phyloP scores from a whole-genome alignment of 805 yeast species.

The Candida bentonensis region DNA sequence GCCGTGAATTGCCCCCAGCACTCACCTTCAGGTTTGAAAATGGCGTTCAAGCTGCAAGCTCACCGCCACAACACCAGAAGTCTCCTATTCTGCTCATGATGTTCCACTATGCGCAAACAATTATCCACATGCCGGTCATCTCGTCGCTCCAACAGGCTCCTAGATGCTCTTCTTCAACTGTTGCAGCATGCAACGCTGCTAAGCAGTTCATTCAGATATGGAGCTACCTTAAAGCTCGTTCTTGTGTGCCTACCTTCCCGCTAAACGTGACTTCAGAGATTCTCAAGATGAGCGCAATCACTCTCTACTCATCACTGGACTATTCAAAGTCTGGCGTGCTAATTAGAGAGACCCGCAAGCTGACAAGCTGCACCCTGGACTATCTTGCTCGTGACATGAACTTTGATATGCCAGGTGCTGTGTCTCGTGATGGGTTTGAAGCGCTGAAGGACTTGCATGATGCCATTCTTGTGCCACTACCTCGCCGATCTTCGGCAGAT shows the following conservation, averaged over 20 bases:
- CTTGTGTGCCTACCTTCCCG: background rate
- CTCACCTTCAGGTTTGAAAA: constrained; percentile 42
- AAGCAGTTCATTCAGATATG: background rate
- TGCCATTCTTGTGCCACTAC: background rate
- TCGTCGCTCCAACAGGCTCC: constrained; percentile 6
- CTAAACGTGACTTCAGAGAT: background rate
- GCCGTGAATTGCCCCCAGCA: constrained; percentile 48
- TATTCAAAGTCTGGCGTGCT: background rate
- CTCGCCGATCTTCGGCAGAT: background rate
- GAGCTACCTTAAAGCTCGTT: background rate
- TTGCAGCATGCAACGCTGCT: constrained; percentile 1
- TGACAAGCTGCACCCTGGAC: background rate
- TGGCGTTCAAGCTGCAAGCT: constrained; percentile 15
- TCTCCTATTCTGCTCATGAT: constrained; percentile 35
- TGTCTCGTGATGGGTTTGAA: background rate
- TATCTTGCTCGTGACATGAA: background rate
- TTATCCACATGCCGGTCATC: constrained; percentile 45
- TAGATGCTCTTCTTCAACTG: background rate
- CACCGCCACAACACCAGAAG: constrained; percentile 16
- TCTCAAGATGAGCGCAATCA: background rate
- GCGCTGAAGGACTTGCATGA: background rate
- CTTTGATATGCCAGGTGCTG: background rate
- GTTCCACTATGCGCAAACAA: constrained; percentile 47
- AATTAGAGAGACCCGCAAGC: background rate
- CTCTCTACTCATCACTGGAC: background rate